A percentile compares a stretch with the other conserved stretches of the same genome.
Evolutionary conservation across 2,329 filamentous ascomycete species (phyloP).

Genomic region (Calonectria leucothoes): DNA sequence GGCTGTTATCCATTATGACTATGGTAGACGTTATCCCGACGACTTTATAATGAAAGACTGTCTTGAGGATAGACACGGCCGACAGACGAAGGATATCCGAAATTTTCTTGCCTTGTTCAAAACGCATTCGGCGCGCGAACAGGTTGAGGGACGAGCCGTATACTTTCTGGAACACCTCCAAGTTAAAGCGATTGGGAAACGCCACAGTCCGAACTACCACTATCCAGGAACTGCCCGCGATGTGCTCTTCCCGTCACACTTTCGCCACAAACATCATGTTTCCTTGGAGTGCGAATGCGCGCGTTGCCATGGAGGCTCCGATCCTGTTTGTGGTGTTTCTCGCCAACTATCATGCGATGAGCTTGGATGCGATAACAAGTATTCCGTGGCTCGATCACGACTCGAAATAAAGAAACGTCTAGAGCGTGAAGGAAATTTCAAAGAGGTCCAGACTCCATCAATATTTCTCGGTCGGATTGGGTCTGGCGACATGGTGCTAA

Average conservation of each 20-base stretch:
- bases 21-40: conserved; percentile 39
- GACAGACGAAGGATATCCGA: conserved; percentile 37
- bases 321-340: conserved; percentile 24
- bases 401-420: not conserved
- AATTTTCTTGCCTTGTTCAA: conserved; percentile 38
- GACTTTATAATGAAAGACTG: conserved; percentile 40
- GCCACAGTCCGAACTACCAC: conserved; percentile 11
- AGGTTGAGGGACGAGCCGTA: not conserved
- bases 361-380: conserved; percentile 18
- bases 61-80: conserved; percentile 37
- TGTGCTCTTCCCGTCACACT: conserved; percentile 43
- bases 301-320: not conserved
- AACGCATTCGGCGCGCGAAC: conserved; percentile 18
- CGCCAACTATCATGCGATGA: conserved; percentile 20
- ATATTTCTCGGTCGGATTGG: conserved; percentile 48
- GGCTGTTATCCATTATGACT: conserved; percentile 44
- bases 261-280: conserved; percentile 46
- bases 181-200: not conserved
- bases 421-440: conserved; percentile 34
- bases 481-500: conserved; percentile 48
- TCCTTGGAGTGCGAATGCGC: not conserved
- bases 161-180: not conserved
- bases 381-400: conserved; percentile 31
- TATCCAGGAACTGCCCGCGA: conserved; percentile 44
- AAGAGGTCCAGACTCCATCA: not conserved